Base-by-base conservation (phyloP, 2,329 filamentous ascomycete genomes). In the Sporothrix pallida region DNA sequence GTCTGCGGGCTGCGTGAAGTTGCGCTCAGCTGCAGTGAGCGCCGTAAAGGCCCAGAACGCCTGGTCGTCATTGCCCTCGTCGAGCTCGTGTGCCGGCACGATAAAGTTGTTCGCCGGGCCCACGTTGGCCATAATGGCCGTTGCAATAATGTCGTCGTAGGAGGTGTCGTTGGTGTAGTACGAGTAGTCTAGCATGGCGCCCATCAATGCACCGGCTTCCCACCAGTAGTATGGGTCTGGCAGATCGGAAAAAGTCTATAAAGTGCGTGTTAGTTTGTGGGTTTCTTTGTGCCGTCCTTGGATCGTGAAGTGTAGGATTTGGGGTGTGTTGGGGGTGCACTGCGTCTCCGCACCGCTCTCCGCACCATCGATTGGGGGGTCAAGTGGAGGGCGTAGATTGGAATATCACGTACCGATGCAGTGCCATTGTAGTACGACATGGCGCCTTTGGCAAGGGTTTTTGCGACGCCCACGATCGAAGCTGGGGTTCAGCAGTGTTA, bases 41-140 rank as follows among this genome's bases (percentile, higher is more conserved):
- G 89, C 86, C 15, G 89, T 86, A 37, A 93, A 89, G 12, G 86
- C 89, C 92, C 92, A 94, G 79, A 93, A 93, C 46, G 89, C 89
- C 79, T 93, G 90, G 78, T 94, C 92, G 77, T 93, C 92, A 76
- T 93, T 94, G 71, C 91, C 91, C 80, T 92, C 88, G 75, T 89
- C 87, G n/a, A 84, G 84, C 13, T 81, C 81, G 76, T 91, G 87
- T 72, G 82, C 80, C 0, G 86, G 84, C 3, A 87, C 84, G 85
- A 92, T 89, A 78, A 87, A 91, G 81, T 93, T 85, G 74, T 86
- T 83, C 9, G 86, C 80, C 0, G 87, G 85, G 0, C 90, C 90
- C 6, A 83, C 86, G 79, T 88, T 90, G 37, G 85, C 87, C 6
- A 88, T 80, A 2, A 93, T 81, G 9, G 87, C 90, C 75, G 90